These are phyloP conservation scores for Neurospora sp. DNA, from an alignment of 495 filamentous ascomycete genomes.

Conservation along the genomic window DNA sequence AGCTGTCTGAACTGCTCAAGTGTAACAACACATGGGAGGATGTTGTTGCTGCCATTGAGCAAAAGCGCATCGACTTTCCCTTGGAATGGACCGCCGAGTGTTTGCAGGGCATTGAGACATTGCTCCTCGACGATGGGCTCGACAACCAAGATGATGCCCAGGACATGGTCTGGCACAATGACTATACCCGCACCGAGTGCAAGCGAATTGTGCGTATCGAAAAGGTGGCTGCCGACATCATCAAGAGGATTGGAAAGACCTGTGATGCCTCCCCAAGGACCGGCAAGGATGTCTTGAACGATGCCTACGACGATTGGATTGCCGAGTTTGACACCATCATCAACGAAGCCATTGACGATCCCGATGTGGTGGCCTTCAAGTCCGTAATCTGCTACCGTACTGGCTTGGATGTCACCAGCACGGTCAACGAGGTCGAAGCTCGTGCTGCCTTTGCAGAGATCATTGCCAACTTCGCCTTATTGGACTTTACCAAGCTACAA, in stretches of 20 bases:
- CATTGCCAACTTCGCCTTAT: slow-evolving; percentile 12
- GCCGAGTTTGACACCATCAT: slow-evolving; percentile 35
- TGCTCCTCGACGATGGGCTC: slow-evolving; percentile 74
- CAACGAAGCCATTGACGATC: slow-evolving; percentile 43
- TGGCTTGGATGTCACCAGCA: slow-evolving; percentile 48
- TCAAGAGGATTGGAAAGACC: slow-evolving; percentile 35
- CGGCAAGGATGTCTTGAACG: slow-evolving; percentile 13
- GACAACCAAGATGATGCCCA: slow-evolving; percentile 45
- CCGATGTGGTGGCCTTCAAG: slow-evolving; percentile 74
- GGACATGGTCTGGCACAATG: slow-evolving; percentile 58
- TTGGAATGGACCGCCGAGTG: slow-evolving; percentile 52
- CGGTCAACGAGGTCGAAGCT: slow-evolving; percentile 14
- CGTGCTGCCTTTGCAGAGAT: slow-evolving; percentile 19
- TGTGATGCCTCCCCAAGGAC: slow-evolving; percentile 5
- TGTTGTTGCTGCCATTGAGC: slow-evolving; percentile 49
- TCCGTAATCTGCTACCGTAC: slow-evolving; percentile 76
- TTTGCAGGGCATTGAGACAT: slow-evolving; percentile 61
- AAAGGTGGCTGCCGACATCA: slow-evolving; percentile 54
- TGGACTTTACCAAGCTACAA: slow-evolving; percentile 40
- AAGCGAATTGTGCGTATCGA: slow-evolving; percentile 82
- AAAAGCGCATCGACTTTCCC: slow-evolving; percentile 43
- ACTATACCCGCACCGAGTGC: slow-evolving; percentile 48
- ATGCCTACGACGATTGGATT: slow-evolving; percentile 20
- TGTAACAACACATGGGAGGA: slow-evolving; percentile 52
- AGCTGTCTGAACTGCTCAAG: slow-evolving; percentile 53